Conservation (phyloP, 192 early-diverging fungal species). For the Coemansia sp. region DNA sequence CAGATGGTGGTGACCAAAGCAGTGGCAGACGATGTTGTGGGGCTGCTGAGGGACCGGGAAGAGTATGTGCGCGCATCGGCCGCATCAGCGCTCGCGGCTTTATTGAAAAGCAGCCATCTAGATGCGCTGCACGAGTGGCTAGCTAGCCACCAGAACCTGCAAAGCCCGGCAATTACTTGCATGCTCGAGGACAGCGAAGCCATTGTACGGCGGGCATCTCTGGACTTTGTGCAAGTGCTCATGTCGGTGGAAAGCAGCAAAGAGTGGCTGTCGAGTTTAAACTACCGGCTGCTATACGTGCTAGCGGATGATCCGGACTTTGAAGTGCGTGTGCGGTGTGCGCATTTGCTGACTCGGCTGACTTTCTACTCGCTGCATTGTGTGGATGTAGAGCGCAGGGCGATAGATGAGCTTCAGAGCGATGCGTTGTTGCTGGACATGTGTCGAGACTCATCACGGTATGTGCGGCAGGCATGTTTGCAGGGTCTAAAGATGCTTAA, state of each 20-base stretch:
- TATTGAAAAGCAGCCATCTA: not conserved
- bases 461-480: conserved; percentile 37
- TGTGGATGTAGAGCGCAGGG: not conserved
- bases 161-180: not conserved
- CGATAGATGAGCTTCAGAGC: conserved; percentile 11
- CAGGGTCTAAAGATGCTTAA: conserved; percentile 21
- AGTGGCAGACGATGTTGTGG: conserved; percentile 20
- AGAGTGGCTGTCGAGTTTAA: conserved; percentile 23
- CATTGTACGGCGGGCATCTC: conserved; percentile 41
- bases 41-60: conserved; percentile 27
- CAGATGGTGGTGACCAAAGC: not conserved
- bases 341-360: conserved; percentile 14
- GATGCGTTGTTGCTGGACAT: conserved; percentile 36
- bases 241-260: not conserved
- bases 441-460: conserved; percentile 48
- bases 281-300: conserved; percentile 14
- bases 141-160: no score
- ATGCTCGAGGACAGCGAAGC: conserved; percentile 43
- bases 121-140: not conserved
- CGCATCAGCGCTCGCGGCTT: conserved; percentile 13
- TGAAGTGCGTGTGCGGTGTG: conserved; percentile 49
- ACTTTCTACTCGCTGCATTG: not conserved
- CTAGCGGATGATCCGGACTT: conserved; percentile 38
- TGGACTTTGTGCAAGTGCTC: conserved; percentile 24
- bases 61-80: conserved; percentile 50